These are phyloP conservation scores for Candida frijolesensis DNA, from an alignment of 1,139 yeast species.

Conservation along the genomic window DNA sequence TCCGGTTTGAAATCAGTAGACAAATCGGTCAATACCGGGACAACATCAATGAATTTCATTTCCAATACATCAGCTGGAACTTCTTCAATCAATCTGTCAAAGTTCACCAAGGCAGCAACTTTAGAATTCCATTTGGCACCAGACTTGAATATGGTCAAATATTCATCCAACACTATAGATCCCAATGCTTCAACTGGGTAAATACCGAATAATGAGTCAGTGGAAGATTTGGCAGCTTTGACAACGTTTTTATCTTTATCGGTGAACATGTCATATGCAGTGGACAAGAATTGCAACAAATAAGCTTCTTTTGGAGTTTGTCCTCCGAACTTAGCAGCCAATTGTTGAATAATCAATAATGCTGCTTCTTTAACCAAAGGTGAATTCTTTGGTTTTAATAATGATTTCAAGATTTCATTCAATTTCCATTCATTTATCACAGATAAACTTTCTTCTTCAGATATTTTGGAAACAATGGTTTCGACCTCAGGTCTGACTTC, in stretches of 20 bases:
- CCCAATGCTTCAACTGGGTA: constrained; percentile 83
- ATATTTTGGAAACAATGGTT: constrained; percentile 51
- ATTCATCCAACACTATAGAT: constrained; percentile 61
- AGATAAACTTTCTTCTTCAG: constrained; percentile 45
- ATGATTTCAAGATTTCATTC: constrained; percentile 59
- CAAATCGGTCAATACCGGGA: constrained; percentile 85
- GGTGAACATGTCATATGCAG: constrained; percentile 65
- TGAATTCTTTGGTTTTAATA: constrained; percentile 74
- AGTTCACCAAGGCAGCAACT: constrained; percentile 70
- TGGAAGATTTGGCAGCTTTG: constrained; percentile 75
- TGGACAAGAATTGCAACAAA: constrained; percentile 57
- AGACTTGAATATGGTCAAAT: constrained; percentile 66
- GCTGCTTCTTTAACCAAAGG: constrained; percentile 77
- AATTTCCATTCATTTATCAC: constrained; percentile 68
- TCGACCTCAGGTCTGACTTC: constrained; percentile 69
- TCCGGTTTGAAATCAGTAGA: constrained; percentile 97
- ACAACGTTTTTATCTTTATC: constrained; percentile 88
- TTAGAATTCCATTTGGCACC: constrained; percentile 96
- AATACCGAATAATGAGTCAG: constrained; percentile 66
- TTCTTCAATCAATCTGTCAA: constrained; percentile 76
- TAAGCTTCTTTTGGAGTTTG: constrained; percentile 76
- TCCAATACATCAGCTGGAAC: constrained; percentile 87
- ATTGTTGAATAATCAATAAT: constrained; percentile 64
- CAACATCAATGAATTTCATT: constrained; percentile 70
- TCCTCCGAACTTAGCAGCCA: constrained; percentile 68